These are phyloP conservation scores for Diospyros lotus DNA, from an alignment of 148 eudicot species.

Conservation along the genomic window DNA sequence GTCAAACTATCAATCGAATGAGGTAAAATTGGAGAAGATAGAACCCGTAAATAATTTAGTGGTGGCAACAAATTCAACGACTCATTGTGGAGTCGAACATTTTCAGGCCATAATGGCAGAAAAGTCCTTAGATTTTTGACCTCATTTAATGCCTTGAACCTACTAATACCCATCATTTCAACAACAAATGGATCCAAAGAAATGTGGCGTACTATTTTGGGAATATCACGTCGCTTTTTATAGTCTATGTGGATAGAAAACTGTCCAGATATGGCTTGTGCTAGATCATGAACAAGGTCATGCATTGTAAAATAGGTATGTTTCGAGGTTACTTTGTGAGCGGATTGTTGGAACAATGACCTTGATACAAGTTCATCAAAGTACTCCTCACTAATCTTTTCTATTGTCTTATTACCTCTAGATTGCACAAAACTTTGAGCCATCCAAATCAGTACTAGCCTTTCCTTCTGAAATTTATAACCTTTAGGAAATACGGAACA, in stretches of 20 bases:
- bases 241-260: not conserved
- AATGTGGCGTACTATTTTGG: not conserved
- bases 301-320: constrained; percentile 17
- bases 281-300: constrained; percentile 12
- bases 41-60: not conserved
- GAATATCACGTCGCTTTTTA: not conserved
- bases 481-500: not conserved
- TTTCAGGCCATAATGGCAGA: not conserved
- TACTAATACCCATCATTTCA: constrained; percentile 10
- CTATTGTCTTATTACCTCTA: not conserved
- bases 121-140: constrained; percentile 12
- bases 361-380: not conserved
- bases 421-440: not conserved
- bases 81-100: not conserved
- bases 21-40: not conserved
- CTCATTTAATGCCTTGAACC: not conserved
- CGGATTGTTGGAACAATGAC: not conserved
- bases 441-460: not conserved
- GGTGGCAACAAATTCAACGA: not conserved
- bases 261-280: constrained; percentile 7
- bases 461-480: not conserved
- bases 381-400: not conserved
- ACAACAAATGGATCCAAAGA: constrained; percentile 3
- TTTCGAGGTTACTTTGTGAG: constrained; percentile 2
- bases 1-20: not conserved